Percentiles rank a stretch among this genome's conserved stretches.
Evolutionary conservation across 192 early-diverging fungal species (phyloP).

Genomic region (Umbelopsis sp.): DNA sequence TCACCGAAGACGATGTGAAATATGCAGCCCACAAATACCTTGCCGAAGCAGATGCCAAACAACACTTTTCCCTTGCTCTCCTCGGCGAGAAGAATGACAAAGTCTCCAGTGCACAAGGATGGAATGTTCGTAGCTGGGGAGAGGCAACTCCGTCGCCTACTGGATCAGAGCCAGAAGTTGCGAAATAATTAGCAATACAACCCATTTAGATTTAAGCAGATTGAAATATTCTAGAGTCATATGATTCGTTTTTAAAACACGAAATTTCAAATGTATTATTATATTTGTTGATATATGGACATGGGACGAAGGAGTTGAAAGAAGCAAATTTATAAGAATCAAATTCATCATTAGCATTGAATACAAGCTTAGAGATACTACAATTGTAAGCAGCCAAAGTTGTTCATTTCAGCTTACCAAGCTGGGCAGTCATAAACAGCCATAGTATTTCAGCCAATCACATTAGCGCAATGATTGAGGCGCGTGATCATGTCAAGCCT

Average conservation of each 20-base stretch:
- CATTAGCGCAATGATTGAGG: not conserved
- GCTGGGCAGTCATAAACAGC: not conserved
- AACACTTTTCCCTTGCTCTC: conserved; percentile 44
- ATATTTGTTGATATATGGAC: too few relatives aligned
- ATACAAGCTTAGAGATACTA: too few relatives aligned
- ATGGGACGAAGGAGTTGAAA: too few relatives aligned
- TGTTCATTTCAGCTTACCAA: conserved; percentile 15
- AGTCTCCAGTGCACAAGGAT: conserved; percentile 21
- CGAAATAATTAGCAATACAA: not conserved
- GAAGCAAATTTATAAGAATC: too few relatives aligned
- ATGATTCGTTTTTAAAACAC: too few relatives aligned
- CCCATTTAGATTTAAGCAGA: too few relatives aligned
- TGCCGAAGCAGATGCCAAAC: not conserved
- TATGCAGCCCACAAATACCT: conserved; percentile 74
- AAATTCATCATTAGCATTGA: too few relatives aligned
- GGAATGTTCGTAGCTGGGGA: conserved; percentile 31
- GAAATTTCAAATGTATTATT: too few relatives aligned
- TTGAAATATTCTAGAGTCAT: too few relatives aligned
- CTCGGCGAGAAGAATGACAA: conserved; percentile 38
- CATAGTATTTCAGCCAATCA: conserved; percentile 5
- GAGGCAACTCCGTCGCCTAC: conserved; percentile 16
- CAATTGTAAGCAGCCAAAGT: not conserved
- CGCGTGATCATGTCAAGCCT: not conserved
- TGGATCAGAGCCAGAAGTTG: conserved; percentile 5
- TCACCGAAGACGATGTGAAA: conserved; percentile 70